phyloP scores from a whole-genome alignment of 306 rosid species.

The Dalbergia cochinchinensis region DNA sequence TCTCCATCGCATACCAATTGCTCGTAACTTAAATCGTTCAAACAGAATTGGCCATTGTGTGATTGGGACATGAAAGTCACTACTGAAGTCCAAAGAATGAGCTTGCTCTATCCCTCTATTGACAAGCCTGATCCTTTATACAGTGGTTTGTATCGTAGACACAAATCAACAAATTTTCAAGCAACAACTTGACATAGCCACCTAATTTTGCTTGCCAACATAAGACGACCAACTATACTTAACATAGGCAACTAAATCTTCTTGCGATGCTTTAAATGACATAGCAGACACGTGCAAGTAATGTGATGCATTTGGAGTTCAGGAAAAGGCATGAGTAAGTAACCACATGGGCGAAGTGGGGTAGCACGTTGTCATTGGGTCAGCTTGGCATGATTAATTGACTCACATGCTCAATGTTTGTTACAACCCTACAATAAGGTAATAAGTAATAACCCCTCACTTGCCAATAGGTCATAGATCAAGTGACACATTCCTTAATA shows the following conservation, averaged over 20 bases:
- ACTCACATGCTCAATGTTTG: neutral
- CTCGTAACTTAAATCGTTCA: neutral
- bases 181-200: neutral
- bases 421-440: no score
- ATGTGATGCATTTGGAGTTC: neutral
- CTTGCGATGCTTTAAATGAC: neutral
- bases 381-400: neutral
- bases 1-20: slow-evolving; percentile 1
- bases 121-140: neutral
- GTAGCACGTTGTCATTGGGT: neutral
- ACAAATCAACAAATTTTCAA: slow-evolving; percentile 8
- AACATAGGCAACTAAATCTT: slow-evolving; percentile 17
- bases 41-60: neutral
- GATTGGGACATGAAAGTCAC: slow-evolving; percentile 15
- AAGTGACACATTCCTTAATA: no score
- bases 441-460: no score
- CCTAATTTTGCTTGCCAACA: neutral
- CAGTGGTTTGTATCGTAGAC: neutral
- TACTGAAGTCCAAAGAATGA: slow-evolving; percentile 17
- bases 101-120: neutral
- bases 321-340: neutral
- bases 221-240: neutral
- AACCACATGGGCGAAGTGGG: neutral
- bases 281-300: neutral
- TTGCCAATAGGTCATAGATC: no score